Evolutionary conservation across 2,329 filamentous ascomycete genomes (phyloP), one percentile per base, ranked within the genome.

Genomic region (Cercospora janseana): DNA sequence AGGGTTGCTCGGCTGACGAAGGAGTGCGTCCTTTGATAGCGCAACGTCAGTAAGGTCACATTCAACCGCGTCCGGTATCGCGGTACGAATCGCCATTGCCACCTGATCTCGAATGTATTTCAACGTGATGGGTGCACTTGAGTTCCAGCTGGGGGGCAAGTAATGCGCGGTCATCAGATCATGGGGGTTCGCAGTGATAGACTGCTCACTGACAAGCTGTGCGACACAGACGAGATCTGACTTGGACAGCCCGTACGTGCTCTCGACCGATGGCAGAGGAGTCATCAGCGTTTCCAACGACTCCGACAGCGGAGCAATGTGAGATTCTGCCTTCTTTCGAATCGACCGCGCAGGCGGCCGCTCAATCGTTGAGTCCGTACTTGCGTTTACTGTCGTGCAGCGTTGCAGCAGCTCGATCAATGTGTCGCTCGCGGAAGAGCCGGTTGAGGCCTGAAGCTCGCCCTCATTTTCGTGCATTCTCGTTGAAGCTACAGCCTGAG

Each of bases 201-300:
- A 60, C 50, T 69, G 64, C 42, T 68, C 66, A 38, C 60, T 59
- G n/a, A 65, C 54, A 15, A 69, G 48, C 43, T 70, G 67, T 16
- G 66, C 64, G 15, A 68, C 54, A 44, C 57, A 61, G 27, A 66
- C 56, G 15, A 69, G 28, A 50, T 69, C 66, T 10, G 60, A 42
- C 12, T 57, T 61, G 21, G 47, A 54, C 24, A 67, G 56, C 7
- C 55, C 54, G 12, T 58, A 52, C 3, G 59, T 42, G 13, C 57
- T 43, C 24, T 55, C 48, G 9, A 59, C 43, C 4, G 32, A 26
- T 3, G 49, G 44, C 16, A 60, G 12, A 8, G 37, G 21, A 24
- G 37, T 41, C 12, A 42, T 48, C 7, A 60, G 40, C 24, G 49
- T 45, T 26, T 49, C 46, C 18, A 44, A 29, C 24, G 29, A 34